These are phyloP conservation scores for Neonectria sp. DNA, from an alignment of 2,329 filamentous ascomycete genomes.

Conservation along the genomic window DNA sequence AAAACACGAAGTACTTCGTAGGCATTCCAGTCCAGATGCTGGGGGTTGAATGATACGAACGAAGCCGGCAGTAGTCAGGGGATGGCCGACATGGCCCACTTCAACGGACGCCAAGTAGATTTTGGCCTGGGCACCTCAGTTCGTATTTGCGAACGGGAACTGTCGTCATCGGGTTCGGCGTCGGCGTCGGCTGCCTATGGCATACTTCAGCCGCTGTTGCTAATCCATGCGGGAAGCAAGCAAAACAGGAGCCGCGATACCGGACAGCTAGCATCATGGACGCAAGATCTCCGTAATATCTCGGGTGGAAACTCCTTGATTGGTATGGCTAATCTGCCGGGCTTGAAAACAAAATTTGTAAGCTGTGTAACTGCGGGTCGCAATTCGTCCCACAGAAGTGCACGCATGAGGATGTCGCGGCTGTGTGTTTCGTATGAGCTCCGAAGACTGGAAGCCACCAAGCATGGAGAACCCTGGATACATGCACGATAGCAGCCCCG, in stretches of 20 bases:
- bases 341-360: neutral
- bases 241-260: no score
- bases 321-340: neutral
- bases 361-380: conserved; percentile 5
- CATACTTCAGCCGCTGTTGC: neutral
- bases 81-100: neutral
- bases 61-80: conserved; percentile 1
- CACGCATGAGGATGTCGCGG: conserved; percentile 19
- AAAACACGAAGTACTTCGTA: neutral
- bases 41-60: neutral
- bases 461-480: conserved; percentile 23
- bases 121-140: neutral
- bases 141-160: neutral
- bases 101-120: conserved; percentile 18
- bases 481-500: conserved; percentile 5
- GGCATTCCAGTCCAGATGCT: neutral
- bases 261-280: neutral
- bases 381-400: neutral
- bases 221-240: no score
- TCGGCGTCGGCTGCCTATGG: neutral
- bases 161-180: neutral
- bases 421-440: neutral
- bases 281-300: neutral
- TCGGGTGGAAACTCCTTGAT: conserved; percentile 3
- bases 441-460: conserved; percentile 16